Base-by-base conservation (phyloP, 805 yeast species). In the Maudiozyma bulderi region DNA sequence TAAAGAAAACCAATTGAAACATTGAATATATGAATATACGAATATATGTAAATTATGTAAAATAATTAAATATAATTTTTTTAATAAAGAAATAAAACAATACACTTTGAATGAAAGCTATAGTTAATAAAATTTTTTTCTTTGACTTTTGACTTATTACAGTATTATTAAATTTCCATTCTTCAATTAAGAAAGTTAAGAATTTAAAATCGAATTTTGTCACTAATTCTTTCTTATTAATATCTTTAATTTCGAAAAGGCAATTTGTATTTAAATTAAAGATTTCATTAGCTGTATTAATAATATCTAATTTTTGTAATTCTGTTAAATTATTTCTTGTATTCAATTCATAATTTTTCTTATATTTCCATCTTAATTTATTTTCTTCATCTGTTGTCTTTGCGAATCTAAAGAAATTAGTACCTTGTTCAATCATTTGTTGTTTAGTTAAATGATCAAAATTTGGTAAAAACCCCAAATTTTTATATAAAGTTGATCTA, bases 401-500 rank as follows among this genome's bases (percentile, higher is more conserved):
- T 69, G 59, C 60, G 47, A 64, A 64, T 29, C 60, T 57, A 51
- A 61, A 86, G 59, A 86, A 80, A 61, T 84, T 81, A 1, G 90
- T 80, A 15, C 89, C 95, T 55, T 70, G 55, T 39, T 69, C 63
- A 32, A 78, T 74, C 44, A 84, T 74, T 48, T 85, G 87, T 45
- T 76, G 82, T 47, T 78, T 80, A n/a, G 77, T 64, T 55, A 79
- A 71, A 30, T 86, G 87, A 48, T 77, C 77, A 44, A 82, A 77
- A 56, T 82, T 81, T 8, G 95, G 95, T 73, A 85, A 84, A 49
- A 86, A 66, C 2, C 89, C 86, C 6, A 82, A 69, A 28, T 88
- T 82, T 58, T 75, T 78, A 46, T 81, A 71, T 31, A 86, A 66
- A 14, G 81, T 76, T 0, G 89, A 80, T 51, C 82, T 71, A 78